Evolutionary conservation across 805 yeast species (phyloP), one percentile per base, ranked within the genome.

Genomic region (Cyberlindnera nakhonratchasimensis): DNA sequence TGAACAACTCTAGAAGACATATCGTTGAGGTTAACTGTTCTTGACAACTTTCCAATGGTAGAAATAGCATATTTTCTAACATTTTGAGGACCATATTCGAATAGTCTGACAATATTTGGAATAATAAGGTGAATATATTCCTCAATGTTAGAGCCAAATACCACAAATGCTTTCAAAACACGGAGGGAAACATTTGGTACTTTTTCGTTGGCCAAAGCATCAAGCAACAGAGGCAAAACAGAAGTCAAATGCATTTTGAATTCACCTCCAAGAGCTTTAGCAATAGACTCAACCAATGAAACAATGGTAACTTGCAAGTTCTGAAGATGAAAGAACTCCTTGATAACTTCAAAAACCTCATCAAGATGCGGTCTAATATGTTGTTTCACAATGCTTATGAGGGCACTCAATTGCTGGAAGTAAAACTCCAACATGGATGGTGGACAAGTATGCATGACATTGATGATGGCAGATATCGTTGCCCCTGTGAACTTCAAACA

Each of bases 1-100:
- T 91, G 97, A 21, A 93, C 77, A 38, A 93, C 85, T 48, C 96
- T 71, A 2, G 96, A 85, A 0, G 96, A 82, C 87, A 89, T 83
- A 51, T 91, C 98, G 43, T 79, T 80, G 42, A 93, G 66, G 46
- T 79, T 75, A 4, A 91, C 82, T 29, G 71, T 75, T 51, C 79
- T 80, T 1, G 96, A 80, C 21, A 93, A 63, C 54, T 85, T 83
- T 0, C 96, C 96, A 32, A 93, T 70, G 0, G 96, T 80, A 36
- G 82, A 82, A 42, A 93, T 81, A 0, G 97, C 89, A 33, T 86
- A 80, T 43, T 74, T 75, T 42, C 87, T 69, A 25, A 91, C 70
- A 13, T 68, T 66, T 3, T 66, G 66, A 1, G 79, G 66, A 1
- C 89, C 80, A 47, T 67, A 76, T 57, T 93, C 96, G 55, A 90